Evolutionary conservation across 2,329 filamentous ascomycete species (phyloP).

Genomic region (Fusarium avenaceum): DNA sequence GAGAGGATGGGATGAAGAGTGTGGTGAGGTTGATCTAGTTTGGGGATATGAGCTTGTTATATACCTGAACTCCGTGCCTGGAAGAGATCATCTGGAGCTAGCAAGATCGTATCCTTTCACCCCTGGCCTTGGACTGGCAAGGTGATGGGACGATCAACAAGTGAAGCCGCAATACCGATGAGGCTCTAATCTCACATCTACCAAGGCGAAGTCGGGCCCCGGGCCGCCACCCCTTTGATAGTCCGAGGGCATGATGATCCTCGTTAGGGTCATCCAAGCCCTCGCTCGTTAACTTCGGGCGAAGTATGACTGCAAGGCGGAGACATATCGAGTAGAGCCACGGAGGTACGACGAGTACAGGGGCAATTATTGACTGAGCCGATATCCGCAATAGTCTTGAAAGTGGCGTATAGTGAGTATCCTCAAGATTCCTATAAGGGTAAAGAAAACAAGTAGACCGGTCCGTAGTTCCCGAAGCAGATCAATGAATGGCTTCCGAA

Average conservation of each 20-base stretch:
- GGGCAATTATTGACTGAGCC: slow-evolving; percentile 10
- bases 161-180: slow-evolving; percentile 29
- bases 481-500: slow-evolving; percentile 26
- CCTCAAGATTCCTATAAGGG: slow-evolving; percentile 8
- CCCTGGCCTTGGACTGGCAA: slow-evolving; percentile 1
- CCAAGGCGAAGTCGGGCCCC: slow-evolving; percentile 22
- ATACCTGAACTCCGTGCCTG: slow-evolving; percentile 15
- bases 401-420: slow-evolving; percentile 16
- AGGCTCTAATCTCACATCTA: slow-evolving; percentile 16
- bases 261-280: slow-evolving; percentile 6
- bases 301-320: slow-evolving; percentile 11
- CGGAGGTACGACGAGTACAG: slow-evolving; percentile 6
- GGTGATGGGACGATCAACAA: slow-evolving; percentile 14
- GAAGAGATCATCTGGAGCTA: neutral
- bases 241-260: slow-evolving; percentile 1
- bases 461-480: slow-evolving; percentile 38
- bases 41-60: slow-evolving; percentile 32
- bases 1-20: slow-evolving; percentile 28
- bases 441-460: slow-evolving; percentile 16
- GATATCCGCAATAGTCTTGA: slow-evolving; percentile 23
- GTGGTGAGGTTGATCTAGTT: slow-evolving; percentile 23
- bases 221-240: slow-evolving; percentile 35
- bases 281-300: slow-evolving; percentile 6
- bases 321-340: slow-evolving; percentile 17
- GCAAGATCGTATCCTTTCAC: slow-evolving; percentile 3